These are phyloP conservation scores for Candida oleophila DNA, from an alignment of 805 yeast species.

Conservation along the genomic window DNA sequence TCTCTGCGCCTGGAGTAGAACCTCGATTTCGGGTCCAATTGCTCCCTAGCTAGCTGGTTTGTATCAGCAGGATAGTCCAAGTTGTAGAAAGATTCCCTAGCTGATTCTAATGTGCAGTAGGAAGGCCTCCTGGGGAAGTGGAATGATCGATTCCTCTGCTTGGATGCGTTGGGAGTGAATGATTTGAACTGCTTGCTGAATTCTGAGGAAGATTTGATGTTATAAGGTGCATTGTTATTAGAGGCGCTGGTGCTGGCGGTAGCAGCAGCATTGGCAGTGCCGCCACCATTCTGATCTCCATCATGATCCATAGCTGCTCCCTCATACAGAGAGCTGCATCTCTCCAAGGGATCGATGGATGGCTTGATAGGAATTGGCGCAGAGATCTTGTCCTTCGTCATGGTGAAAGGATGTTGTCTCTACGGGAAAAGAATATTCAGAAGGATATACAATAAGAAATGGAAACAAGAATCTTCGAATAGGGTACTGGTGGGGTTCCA, in stretches of 20 bases:
- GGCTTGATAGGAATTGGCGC: slow-evolving; percentile 21
- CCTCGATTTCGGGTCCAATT: slow-evolving; percentile 35
- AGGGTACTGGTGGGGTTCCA: too few species aligned
- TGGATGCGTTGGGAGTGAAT: slow-evolving; percentile 24
- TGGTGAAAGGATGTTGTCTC: not conserved
- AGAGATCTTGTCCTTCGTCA: slow-evolving; percentile 1
- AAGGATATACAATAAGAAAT: not conserved
- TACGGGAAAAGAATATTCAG: not conserved
- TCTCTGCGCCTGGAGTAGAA: slow-evolving; percentile 38
- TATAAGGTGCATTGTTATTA: not conserved
- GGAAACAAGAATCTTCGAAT: too few species aligned
- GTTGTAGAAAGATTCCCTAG: slow-evolving; percentile 39
- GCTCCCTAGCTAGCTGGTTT: slow-evolving; percentile 23
- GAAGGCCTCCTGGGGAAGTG: slow-evolving; percentile 30
- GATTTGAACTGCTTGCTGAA: slow-evolving; percentile 14
- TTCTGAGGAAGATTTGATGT: slow-evolving; percentile 6
- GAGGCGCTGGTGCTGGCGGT: not conserved
- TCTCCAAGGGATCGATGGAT: slow-evolving; percentile 6
- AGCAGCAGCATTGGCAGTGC: not conserved
- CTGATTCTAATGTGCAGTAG: slow-evolving; percentile 26
- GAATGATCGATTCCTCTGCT: slow-evolving; percentile 10
- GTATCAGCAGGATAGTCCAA: slow-evolving; percentile 52
- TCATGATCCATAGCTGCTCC: not conserved
- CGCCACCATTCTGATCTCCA: not conserved
- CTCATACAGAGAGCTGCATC: slow-evolving; percentile 5